A percentile compares a stretch with the other conserved stretches of the same genome.
Evolutionary conservation across 768 basidiomycete genomes (phyloP).

Genomic region (Termitomyces sp.): DNA sequence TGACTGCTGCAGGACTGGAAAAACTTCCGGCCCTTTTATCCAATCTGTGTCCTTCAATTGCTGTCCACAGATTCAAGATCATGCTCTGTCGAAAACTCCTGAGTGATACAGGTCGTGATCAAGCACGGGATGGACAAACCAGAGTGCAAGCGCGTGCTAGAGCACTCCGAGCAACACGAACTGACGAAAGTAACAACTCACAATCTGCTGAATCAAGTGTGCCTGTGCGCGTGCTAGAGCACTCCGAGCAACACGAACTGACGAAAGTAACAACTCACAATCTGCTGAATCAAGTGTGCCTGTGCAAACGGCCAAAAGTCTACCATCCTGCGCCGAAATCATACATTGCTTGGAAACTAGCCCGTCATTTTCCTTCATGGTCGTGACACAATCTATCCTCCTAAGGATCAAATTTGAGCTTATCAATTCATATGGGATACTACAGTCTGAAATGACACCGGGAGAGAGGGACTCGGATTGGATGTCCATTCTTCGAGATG

Average conservation of each 20-base stretch:
- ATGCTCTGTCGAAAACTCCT: constrained; percentile 35
- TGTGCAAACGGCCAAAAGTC: constrained; percentile 10
- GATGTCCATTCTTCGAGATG: constrained; percentile 23
- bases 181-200: constrained; percentile 4
- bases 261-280: constrained; percentile 5
- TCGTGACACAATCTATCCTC: constrained; percentile 9
- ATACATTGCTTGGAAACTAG: constrained; percentile 14
- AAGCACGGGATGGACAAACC: constrained; percentile 6
- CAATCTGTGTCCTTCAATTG: constrained; percentile 29
- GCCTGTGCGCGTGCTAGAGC: constrained; percentile 22
- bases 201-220: too few species aligned
- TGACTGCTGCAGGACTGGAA: constrained; percentile 24
- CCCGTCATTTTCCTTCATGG: constrained; percentile 1
- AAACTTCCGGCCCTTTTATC: constrained; percentile 32
- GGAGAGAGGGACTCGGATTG: constrained; percentile 31
- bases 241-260: constrained; percentile 11
- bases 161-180: constrained; percentile 14
- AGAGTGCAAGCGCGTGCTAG: constrained; percentile 21
- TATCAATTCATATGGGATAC: constrained; percentile 33
- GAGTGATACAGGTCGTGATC: constrained; percentile 2
- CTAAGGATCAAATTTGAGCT: constrained; percentile 35
- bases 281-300: not conserved
- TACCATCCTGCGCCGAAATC: constrained; percentile 19
- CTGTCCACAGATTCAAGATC: constrained; percentile 38
- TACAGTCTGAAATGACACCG: constrained; percentile 24